phyloP scores from a whole-genome alignment of 805 yeast genomes.

The Komagataella phaffii region DNA sequence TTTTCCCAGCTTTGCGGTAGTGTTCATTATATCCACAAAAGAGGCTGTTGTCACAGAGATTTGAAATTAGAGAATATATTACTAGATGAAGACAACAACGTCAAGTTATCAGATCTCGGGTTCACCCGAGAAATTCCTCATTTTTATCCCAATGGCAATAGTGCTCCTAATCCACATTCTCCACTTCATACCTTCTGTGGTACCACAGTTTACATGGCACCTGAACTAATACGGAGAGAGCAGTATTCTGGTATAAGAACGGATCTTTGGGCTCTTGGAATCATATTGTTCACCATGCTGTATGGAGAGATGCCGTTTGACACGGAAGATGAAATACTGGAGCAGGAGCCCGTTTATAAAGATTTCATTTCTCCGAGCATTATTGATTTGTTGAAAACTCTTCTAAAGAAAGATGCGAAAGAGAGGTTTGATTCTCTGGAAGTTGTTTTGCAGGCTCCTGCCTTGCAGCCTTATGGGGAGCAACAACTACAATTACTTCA shows the following conservation, averaged over 20 bases:
- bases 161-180: conserved; percentile 8
- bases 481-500: conserved; percentile 25
- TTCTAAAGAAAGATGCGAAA: conserved; percentile 56
- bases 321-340: conserved; percentile 40
- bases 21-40: conserved; percentile 60
- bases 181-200: conserved; percentile 79
- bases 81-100: conserved; percentile 38
- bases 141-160: conserved; percentile 12
- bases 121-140: conserved; percentile 64
- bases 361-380: conserved; percentile 34
- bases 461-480: conserved; percentile 32
- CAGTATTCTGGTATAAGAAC: conserved; percentile 70
- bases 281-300: conserved; percentile 72
- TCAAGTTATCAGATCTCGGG: conserved; percentile 87
- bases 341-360: conserved; percentile 48
- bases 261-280: conserved; percentile 89
- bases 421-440: conserved; percentile 40
- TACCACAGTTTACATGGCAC: conserved; percentile 94
- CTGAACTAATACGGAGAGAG: conserved; percentile 61
- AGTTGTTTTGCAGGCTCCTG: conserved; percentile 37
- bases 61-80: conserved; percentile 71
- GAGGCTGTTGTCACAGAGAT: conserved; percentile 76
- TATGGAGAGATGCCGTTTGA: conserved; percentile 88
- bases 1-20: conserved; percentile 59
- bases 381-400: conserved; percentile 30